Evolutionary conservation across 1,284 basidiomycete species (phyloP).

Genomic region (Pseudozyma flocculosa): DNA sequence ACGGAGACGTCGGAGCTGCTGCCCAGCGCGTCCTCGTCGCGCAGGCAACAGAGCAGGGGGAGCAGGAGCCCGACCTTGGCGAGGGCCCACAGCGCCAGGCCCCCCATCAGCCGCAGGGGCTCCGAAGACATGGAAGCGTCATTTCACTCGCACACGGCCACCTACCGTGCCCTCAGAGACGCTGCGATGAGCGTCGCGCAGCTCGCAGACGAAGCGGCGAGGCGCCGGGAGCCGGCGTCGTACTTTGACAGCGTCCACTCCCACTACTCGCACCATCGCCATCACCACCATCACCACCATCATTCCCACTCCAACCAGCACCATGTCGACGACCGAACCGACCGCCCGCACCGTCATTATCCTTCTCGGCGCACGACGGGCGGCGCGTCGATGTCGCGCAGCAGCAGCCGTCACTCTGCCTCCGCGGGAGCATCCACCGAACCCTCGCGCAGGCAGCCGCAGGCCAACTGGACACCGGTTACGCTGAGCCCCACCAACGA

Average conservation of each 20-base stretch:
- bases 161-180: slow-evolving; percentile 33
- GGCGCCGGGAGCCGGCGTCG: slow-evolving; percentile 9
- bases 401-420: neutral
- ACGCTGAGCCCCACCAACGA: slow-evolving; percentile 16
- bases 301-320: no score
- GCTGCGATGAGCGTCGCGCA: slow-evolving; percentile 40
- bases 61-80: slow-evolving; percentile 9
- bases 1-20: slow-evolving; percentile 29
- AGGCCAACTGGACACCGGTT: slow-evolving; percentile 13
- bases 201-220: slow-evolving; percentile 33
- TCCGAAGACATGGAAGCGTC: slow-evolving; percentile 4
- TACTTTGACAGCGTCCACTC: neutral
- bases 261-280: neutral
- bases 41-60: slow-evolving; percentile 1
- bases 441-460: neutral
- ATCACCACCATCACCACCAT: neutral
- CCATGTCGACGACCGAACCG: no score
- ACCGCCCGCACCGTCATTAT: no score
- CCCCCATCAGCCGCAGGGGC: slow-evolving; percentile 9
- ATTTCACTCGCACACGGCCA: slow-evolving; percentile 5
- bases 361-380: neutral
- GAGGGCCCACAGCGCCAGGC: neutral
- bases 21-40: slow-evolving; percentile 2
- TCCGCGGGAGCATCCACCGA: no score
- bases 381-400: neutral